These are phyloP conservation scores for Blastobotrys chiropterorum DNA, from an alignment of 805 yeast species.

Conservation along the genomic window DNA sequence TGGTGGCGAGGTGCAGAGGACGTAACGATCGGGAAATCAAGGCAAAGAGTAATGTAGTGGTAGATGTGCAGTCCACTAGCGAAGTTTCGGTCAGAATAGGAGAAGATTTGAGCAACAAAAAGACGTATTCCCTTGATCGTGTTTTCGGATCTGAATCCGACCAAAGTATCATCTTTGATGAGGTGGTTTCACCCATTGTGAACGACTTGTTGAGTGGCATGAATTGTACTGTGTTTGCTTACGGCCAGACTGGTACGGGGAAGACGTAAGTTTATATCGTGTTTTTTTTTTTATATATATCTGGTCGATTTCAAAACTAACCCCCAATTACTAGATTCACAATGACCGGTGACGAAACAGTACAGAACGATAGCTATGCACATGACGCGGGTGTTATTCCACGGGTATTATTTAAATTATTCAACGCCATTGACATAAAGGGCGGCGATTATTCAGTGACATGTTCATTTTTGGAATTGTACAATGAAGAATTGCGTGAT, in stretches of 20 bases:
- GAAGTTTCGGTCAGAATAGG: constrained; percentile 46
- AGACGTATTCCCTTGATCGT: constrained; percentile 67
- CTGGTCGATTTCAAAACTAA: neutral
- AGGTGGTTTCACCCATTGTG: constrained; percentile 57
- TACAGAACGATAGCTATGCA: constrained; percentile 36
- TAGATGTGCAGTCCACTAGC: constrained; percentile 45
- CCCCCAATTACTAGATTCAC: constrained; percentile 27
- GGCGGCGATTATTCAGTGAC: constrained; percentile 57
- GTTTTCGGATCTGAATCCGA: constrained; percentile 80
- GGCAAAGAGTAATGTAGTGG: constrained; percentile 55
- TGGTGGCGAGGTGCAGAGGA: constrained; percentile 59
- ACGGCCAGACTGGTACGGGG: constrained; percentile 92
- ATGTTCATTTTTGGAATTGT: constrained; percentile 76
- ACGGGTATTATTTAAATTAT: constrained; percentile 49
- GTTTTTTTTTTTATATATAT: constrained; percentile 28
- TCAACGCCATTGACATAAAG: constrained; percentile 38
- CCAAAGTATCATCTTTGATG: constrained; percentile 59
- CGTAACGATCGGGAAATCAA: constrained; percentile 51
- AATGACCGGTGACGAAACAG: constrained; percentile 64
- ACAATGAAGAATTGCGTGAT: constrained; percentile 81
- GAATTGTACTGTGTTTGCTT: constrained; percentile 78
- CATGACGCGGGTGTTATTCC: constrained; percentile 59
- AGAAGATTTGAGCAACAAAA: constrained; percentile 25
- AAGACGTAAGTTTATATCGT: constrained; percentile 47
- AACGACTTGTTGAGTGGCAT: constrained; percentile 68